These are phyloP conservation scores for Trichoderma asperellum DNA, from an alignment of 2,329 filamentous ascomycete genomes.

Conservation along the genomic window DNA sequence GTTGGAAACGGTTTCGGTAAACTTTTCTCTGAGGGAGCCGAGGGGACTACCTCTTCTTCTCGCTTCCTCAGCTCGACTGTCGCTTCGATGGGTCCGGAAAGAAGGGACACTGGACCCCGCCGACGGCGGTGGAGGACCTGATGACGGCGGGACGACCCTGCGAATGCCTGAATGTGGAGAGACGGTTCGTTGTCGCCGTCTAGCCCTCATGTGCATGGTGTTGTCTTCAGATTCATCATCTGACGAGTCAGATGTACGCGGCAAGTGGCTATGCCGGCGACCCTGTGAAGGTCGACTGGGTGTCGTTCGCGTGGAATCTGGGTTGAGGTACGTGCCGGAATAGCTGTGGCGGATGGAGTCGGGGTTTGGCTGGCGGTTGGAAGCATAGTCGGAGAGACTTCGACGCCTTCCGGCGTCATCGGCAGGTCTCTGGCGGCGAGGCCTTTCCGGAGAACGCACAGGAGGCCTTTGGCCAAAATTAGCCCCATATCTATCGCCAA, in stretches of 20 bases:
- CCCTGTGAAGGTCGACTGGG: constrained; percentile 38
- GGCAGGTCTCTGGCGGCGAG: constrained; percentile 45
- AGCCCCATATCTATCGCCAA: constrained; percentile 42
- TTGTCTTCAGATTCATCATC: constrained; percentile 44
- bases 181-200: constrained; percentile 36
- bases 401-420: constrained; percentile 51
- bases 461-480: constrained; percentile 37
- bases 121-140: constrained; percentile 38
- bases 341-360: constrained; percentile 37
- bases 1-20: constrained; percentile 50
- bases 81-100: constrained; percentile 42
- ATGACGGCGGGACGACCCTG: constrained; percentile 40
- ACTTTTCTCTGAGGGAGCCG: constrained; percentile 48
- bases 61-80: constrained; percentile 43
- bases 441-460: constrained; percentile 43
- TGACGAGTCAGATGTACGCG: constrained; percentile 49
- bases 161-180: constrained; percentile 41
- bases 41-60: constrained; percentile 44
- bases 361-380: constrained; percentile 42
- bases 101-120: constrained; percentile 34
- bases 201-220: constrained; percentile 33
- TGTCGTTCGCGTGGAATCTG: constrained; percentile 39
- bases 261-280: constrained; percentile 56
- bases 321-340: constrained; percentile 42
- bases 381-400: constrained; percentile 57